phyloP scores from a whole-genome alignment of 1,284 basidiomycete species.

The Leccinum insigne region DNA sequence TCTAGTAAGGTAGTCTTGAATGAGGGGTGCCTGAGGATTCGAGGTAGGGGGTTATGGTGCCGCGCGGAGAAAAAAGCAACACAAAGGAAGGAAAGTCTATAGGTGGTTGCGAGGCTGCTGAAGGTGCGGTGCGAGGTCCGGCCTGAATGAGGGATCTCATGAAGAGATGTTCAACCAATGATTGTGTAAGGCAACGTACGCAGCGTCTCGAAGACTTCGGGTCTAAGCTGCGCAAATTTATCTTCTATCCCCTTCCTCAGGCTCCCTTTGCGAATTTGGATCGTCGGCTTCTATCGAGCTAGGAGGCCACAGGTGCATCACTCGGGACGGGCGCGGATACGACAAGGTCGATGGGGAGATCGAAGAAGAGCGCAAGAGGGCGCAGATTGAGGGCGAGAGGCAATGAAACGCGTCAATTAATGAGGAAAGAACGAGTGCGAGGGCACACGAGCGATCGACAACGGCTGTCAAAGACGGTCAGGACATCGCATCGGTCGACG shows the following conservation, averaged over 20 bases:
- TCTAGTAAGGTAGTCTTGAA: conserved; percentile 74
- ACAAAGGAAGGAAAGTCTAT: conserved; percentile 77
- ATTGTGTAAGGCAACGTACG: conserved; percentile 46
- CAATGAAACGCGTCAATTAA: too few relatives aligned
- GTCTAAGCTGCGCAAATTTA: conserved; percentile 67
- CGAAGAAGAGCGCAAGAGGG: too few relatives aligned
- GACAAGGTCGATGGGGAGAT: too few relatives aligned
- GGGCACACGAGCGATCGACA: too few relatives aligned
- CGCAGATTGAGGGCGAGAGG: too few relatives aligned
- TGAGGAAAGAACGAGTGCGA: too few relatives aligned
- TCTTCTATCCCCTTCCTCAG: conserved; percentile 53
- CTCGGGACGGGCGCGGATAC: too few relatives aligned
- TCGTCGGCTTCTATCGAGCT: conserved; percentile 50
- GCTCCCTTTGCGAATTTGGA: conserved; percentile 49
- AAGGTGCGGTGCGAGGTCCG: conserved; percentile 52
- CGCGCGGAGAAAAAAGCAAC: conserved; percentile 72
- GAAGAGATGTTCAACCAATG: neutral
- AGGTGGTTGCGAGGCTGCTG: conserved; percentile 78
- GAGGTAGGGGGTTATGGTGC: conserved; percentile 60
- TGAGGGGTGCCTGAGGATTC: conserved; percentile 59
- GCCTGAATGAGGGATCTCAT: conserved; percentile 33
- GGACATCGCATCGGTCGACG: too few relatives aligned
- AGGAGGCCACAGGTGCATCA: neutral
- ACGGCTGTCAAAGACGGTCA: too few relatives aligned
- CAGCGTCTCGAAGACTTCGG: conserved; percentile 74